Conservation (phyloP, 495 filamentous ascomycete species). For the Aspergillus hancockii region DNA sequence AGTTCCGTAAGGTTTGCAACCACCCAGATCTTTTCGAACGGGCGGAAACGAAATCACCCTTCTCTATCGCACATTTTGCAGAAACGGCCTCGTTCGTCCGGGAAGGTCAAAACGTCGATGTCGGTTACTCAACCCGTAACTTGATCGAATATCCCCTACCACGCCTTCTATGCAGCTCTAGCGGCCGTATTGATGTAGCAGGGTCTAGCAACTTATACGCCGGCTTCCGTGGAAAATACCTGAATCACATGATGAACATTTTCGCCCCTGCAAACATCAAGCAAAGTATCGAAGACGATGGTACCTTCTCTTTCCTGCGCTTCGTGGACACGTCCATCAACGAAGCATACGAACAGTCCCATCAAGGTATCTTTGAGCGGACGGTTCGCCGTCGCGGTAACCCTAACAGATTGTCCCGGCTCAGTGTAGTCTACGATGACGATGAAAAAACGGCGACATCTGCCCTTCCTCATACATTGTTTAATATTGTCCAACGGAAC, state of each 20-base stretch:
- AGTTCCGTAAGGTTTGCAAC: conserved; percentile 99
- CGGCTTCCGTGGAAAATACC: conserved; percentile 74
- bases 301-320: conserved; percentile 85
- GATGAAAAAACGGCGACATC: conserved; percentile 50
- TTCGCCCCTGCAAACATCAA: conserved; percentile 80
- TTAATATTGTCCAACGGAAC: conserved; percentile 74
- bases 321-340: conserved; percentile 76
- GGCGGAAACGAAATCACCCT: conserved; percentile 85
- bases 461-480: conserved; percentile 70
- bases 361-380: conserved; percentile 63
- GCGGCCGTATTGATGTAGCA: conserved; percentile 72
- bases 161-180: conserved; percentile 72
- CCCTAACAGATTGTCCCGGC: conserved; percentile 47
- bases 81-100: conserved; percentile 94
- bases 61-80: conserved; percentile 79
- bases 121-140: conserved; percentile 86
- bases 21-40: conserved; percentile 97
- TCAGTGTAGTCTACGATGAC: conserved; percentile 62
- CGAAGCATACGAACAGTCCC: conserved; percentile 67
- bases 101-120: conserved; percentile 76
- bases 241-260: conserved; percentile 81
- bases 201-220: conserved; percentile 71
- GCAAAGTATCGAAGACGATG: conserved; percentile 52
- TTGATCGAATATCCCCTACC: conserved; percentile 83
- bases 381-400: conserved; percentile 56